A percentile compares a stretch with the other conserved stretches of the same genome.
Evolutionary conservation across 495 filamentous ascomycete species (phyloP).

Genomic region (Hyaloscypha bicolor): DNA sequence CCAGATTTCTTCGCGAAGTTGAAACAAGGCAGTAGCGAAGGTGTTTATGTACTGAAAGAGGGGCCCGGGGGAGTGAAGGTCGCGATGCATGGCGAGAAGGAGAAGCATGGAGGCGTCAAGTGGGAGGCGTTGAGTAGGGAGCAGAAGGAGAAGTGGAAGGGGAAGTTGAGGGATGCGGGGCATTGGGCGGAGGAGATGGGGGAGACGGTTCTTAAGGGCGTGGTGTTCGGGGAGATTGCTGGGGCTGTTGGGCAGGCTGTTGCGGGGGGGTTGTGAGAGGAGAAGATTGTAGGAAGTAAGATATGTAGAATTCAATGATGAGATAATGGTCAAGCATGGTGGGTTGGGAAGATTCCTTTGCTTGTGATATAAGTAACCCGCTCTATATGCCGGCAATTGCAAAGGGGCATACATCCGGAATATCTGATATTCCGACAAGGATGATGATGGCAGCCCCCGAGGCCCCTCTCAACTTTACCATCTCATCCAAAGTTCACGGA

Average conservation of each 20-base stretch:
- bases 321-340: not conserved
- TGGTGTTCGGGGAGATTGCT: constrained; percentile 71
- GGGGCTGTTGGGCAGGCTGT: constrained; percentile 34
- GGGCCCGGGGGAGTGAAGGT: constrained; percentile 29
- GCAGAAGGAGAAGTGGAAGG: constrained; percentile 69
- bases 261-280: constrained; percentile 15
- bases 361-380: too few species aligned
- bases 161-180: constrained; percentile 66
- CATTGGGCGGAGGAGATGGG: constrained; percentile 74
- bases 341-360: too few species aligned
- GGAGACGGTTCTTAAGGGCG: constrained; percentile 69
- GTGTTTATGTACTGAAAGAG: constrained; percentile 1
- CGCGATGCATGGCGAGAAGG: constrained; percentile 49
- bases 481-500: not conserved
- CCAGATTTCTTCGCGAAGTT: constrained; percentile 22
- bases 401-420: too few species aligned
- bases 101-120: constrained; percentile 44
- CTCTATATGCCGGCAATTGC: too few species aligned
- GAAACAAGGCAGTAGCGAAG: constrained; percentile 23
- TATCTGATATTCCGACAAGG: too few species aligned
- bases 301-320: not conserved
- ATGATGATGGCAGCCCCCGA: too few species aligned
- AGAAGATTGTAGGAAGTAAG: not conserved
- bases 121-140: constrained; percentile 67
- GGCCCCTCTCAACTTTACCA: not conserved